Percentiles rank a stretch among this genome's conserved stretches.
Conservation (phyloP, 2,329 filamentous ascomycete genomes). For the Verticillium albo-atrum region DNA sequence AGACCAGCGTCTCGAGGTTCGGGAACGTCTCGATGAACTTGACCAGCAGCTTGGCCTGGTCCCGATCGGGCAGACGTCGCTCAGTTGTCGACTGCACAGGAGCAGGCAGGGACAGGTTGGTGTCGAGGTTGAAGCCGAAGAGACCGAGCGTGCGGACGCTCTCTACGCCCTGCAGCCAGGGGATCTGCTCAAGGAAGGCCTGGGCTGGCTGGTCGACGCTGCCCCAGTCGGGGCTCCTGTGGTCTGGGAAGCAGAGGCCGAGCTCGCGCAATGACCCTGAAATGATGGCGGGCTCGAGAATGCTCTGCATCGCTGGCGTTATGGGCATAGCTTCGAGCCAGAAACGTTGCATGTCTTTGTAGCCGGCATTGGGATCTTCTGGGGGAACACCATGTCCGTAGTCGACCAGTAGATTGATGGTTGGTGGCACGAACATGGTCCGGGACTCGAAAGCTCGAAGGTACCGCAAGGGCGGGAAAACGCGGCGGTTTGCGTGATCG, state of each 20-base stretch:
- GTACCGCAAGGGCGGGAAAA: slow-evolving; percentile 14
- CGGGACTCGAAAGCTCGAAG: slow-evolving; percentile 19
- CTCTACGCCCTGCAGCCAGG: slow-evolving; percentile 28
- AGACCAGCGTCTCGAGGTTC: slow-evolving; percentile 11
- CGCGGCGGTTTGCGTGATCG: slow-evolving; percentile 7
- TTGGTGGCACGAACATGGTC: slow-evolving; percentile 19
- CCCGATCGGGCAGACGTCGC: neutral
- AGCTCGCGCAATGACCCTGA: neutral
- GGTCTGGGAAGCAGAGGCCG: slow-evolving; percentile 1
- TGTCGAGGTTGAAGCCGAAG: slow-evolving; percentile 27
- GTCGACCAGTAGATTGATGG: slow-evolving; percentile 13
- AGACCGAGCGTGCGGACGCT: slow-evolving; percentile 29
- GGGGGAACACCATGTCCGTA: slow-evolving; percentile 6
- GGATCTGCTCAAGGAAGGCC: slow-evolving; percentile 20
- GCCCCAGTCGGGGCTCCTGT: neutral
- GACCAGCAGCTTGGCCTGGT: slow-evolving; percentile 5
- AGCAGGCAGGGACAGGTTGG: slow-evolving; percentile 1
- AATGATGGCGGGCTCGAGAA: neutral
- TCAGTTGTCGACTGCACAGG: neutral
- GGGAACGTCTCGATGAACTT: slow-evolving; percentile 13
- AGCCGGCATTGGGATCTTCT: neutral
- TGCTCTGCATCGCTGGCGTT: neutral
- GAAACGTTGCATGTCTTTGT: slow-evolving; percentile 9
- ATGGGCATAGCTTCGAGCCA: neutral
- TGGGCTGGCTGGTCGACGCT: slow-evolving; percentile 15